Conservation (phyloP, 2,329 filamentous ascomycete species). For the Penicillium sp. region DNA sequence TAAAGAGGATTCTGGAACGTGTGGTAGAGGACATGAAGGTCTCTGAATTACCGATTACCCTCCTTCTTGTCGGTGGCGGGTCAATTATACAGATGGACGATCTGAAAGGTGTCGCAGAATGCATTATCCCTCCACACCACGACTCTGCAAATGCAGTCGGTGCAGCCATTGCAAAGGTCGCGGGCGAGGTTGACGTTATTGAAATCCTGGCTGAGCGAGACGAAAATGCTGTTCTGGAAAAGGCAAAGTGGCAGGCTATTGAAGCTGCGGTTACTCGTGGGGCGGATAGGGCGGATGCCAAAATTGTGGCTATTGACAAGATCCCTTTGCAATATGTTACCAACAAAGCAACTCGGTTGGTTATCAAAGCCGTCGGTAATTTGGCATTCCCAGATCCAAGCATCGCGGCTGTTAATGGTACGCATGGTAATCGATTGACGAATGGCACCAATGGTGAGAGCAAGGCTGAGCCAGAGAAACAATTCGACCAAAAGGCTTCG, state of each 20-base stretch:
- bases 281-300: slow-evolving; percentile 40
- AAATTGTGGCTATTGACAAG: slow-evolving; percentile 50
- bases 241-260: slow-evolving; percentile 25
- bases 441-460: not conserved
- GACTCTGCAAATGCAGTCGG: slow-evolving; percentile 65
- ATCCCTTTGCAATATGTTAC: slow-evolving; percentile 43
- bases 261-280: slow-evolving; percentile 16
- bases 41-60: slow-evolving; percentile 55
- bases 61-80: slow-evolving; percentile 64
- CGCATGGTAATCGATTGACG: not conserved
- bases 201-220: slow-evolving; percentile 46
- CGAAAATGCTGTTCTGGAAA: slow-evolving; percentile 25
- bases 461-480: not conserved
- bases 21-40: slow-evolving; percentile 63
- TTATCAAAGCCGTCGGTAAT: slow-evolving; percentile 47
- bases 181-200: slow-evolving; percentile 59
- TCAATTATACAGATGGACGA: slow-evolving; percentile 56
- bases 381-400: slow-evolving; percentile 45
- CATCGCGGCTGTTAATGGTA: too few species aligned
- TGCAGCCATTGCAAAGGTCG: slow-evolving; percentile 62
- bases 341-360: slow-evolving; percentile 48
- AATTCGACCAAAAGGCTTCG: slow-evolving; percentile 18
- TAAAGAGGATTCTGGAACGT: slow-evolving; percentile 55
- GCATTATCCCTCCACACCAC: slow-evolving; percentile 57
- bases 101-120: slow-evolving; percentile 56